Evolutionary conservation across 768 basidiomycete species (phyloP), one percentile per base, ranked within the genome.

Genomic region (Tulasnella sp.): DNA sequence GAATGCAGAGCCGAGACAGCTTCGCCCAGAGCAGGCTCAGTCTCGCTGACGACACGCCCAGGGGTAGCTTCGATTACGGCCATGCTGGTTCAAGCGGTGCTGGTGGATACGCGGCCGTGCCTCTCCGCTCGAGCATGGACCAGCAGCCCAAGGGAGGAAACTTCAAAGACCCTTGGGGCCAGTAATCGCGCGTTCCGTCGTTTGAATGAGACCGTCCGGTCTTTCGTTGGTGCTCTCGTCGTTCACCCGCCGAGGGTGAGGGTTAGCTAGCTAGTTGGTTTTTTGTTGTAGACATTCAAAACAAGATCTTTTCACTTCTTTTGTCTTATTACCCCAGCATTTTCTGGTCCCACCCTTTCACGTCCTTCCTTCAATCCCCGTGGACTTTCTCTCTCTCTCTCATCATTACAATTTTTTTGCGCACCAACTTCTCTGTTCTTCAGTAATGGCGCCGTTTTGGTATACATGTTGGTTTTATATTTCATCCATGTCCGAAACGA

Each of bases 11-110:
- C 75, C 20, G 76, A 24, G 76, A 76, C 7, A 76, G 48, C 46
- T 50, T 76, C 54, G 24, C 5, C 7, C 74, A 75, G 40, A 77
- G 76, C 31, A 40, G 58, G 37, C 54, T 77, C 24, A 54, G 76
- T 46, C 48, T 77, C 20, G 78, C 42, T n/a, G 69, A 74, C 28
- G 79, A 80, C 11, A 80, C 79, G 28, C 79, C 79, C 5, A 42
- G 79, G 58, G 69, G 72, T 18, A 80, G 79, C 79, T 80, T 74
- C 46, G 79, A 80, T 31, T 80, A 80, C 41, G 72, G 41, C 12
- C 79, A 80, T 22, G 28, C 79, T 4, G 28, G 69, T 18, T 16
- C 14, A 0, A 46, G 72, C 18, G 40, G 31, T 40, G 72, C 28
- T 3, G 20, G 50, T 41, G 77, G 77, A 9, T 80, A 80, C 48